A percentile compares a stretch with the other conserved stretches of the same genome.
Evolutionary conservation across 371 early-diverging fungal genomes (phyloP).

Genomic region (Rhizopus arrhizus): DNA sequence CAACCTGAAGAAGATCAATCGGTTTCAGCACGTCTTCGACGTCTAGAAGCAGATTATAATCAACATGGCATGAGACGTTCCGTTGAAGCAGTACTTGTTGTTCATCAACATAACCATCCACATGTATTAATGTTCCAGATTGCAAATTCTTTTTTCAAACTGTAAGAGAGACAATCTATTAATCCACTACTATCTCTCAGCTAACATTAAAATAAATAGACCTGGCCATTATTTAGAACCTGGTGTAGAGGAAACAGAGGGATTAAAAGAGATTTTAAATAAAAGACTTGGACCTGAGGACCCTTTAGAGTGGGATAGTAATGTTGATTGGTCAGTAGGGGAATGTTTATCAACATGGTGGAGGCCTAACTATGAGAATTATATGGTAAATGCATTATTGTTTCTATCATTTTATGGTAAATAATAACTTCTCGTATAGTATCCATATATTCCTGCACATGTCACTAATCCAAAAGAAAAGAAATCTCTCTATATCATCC

Average conservation of each 20-base stretch:
- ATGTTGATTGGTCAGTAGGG: slow-evolving; percentile 71
- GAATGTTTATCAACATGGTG: slow-evolving; percentile 78
- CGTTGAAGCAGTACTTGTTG: slow-evolving; percentile 78
- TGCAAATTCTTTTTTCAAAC: slow-evolving; percentile 74
- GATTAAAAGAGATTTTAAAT: slow-evolving; percentile 64
- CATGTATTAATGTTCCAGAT: slow-evolving; percentile 81
- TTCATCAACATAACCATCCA: slow-evolving; percentile 83
- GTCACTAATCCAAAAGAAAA: slow-evolving; percentile 80
- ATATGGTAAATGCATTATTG: slow-evolving; percentile 56
- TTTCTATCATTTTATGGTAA: neutral
- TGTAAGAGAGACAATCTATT: slow-evolving; percentile 37
- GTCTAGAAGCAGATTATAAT: slow-evolving; percentile 70
- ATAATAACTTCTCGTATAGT: slow-evolving; percentile 44
- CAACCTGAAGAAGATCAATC: slow-evolving; percentile 78
- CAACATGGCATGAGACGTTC: slow-evolving; percentile 68
- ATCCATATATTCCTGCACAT: slow-evolving; percentile 82
- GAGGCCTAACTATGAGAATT: slow-evolving; percentile 79
- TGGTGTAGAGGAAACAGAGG: slow-evolving; percentile 73
- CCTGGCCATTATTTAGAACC: slow-evolving; percentile 77
- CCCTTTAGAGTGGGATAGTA: slow-evolving; percentile 31
- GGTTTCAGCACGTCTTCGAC: slow-evolving; percentile 63
- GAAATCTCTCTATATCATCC: slow-evolving; percentile 72
- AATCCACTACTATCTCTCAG: neutral
- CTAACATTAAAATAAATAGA: slow-evolving; percentile 31
- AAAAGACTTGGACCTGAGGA: slow-evolving; percentile 52